These are phyloP conservation scores for Amaranthus tricolor DNA, from an alignment of 179 eudicot genomes.

Conservation along the genomic window DNA sequence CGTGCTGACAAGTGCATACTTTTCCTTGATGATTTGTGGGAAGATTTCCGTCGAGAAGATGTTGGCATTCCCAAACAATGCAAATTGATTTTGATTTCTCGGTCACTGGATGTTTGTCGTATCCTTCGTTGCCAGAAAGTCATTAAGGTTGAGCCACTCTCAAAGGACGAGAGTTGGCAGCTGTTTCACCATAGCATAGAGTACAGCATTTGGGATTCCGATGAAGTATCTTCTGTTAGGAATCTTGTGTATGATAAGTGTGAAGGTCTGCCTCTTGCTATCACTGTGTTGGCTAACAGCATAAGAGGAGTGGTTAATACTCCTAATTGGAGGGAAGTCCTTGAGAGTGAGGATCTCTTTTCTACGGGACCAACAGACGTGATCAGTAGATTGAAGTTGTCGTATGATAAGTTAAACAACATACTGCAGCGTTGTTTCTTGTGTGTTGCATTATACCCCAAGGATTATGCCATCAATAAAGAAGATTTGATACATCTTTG, in stretches of 20 bases:
- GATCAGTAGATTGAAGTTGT: background rate
- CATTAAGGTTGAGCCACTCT: conserved; percentile 17
- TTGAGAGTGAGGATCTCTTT: background rate
- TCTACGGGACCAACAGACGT: background rate
- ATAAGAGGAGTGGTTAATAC: conserved; percentile 6
- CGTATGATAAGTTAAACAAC: conserved; percentile 14
- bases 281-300: conserved; percentile 6
- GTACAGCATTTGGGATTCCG: background rate
- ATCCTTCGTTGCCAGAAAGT: conserved; percentile 15
- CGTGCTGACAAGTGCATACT: background rate
- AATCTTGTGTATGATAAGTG: conserved; percentile 11
- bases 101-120: conserved; percentile 15
- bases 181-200: conserved; percentile 6
- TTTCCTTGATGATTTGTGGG: conserved; percentile 23
- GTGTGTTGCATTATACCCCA: conserved; percentile 15
- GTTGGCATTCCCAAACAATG: conserved; percentile 23
- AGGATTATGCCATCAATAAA: conserved; percentile 9
- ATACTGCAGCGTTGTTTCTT: conserved; percentile 14
- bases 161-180: conserved; percentile 17
- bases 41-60: conserved; percentile 11
- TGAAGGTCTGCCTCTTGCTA: conserved; percentile 27
- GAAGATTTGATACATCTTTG: conserved; percentile 16
- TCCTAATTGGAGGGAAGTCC: conserved; percentile 9
- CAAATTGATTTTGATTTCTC: conserved; percentile 18
- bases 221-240: background rate